Evolutionary conservation across 495 filamentous ascomycete species (phyloP).

Genomic region (Talaromyces ruber): DNA sequence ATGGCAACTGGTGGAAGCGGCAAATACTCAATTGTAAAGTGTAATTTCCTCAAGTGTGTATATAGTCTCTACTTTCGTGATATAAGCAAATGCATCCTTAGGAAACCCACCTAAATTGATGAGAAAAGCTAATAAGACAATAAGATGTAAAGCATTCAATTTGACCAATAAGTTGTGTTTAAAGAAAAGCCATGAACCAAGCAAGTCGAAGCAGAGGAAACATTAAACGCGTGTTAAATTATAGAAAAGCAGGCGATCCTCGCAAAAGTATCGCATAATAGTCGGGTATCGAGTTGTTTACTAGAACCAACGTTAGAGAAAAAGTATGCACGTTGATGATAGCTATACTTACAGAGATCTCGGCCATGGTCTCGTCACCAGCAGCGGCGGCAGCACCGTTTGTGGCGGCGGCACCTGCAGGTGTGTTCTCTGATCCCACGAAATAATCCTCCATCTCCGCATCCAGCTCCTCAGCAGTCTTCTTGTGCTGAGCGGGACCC

Average conservation of each 20-base stretch:
- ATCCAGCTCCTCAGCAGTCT: conserved; percentile 86
- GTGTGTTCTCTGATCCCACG: conserved; percentile 25
- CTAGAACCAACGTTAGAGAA: neutral
- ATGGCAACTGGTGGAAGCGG: too few species aligned
- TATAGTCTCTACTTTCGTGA: too few species aligned
- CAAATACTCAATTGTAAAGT: too few species aligned
- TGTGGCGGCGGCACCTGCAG: conserved; percentile 24
- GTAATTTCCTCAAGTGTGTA: too few species aligned
- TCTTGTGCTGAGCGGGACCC: conserved; percentile 62
- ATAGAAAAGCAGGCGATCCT: neutral
- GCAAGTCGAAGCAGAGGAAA: neutral
- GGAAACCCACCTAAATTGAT: neutral
- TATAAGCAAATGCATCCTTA: neutral
- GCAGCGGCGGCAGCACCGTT: conserved; percentile 30
- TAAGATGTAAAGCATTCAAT: neutral
- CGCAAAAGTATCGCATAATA: neutral
- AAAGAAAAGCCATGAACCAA: neutral
- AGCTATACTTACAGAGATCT: conserved; percentile 34
- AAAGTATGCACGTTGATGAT: neutral
- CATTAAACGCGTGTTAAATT: neutral
- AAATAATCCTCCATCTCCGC: conserved; percentile 95
- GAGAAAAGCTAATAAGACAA: neutral
- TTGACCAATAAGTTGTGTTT: neutral
- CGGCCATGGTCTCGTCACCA: conserved; percentile 43
- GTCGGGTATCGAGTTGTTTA: neutral